Evolutionary conservation across 2,329 filamentous ascomycete genomes (phyloP).

Genomic region (Exutisphaerella laricina): DNA sequence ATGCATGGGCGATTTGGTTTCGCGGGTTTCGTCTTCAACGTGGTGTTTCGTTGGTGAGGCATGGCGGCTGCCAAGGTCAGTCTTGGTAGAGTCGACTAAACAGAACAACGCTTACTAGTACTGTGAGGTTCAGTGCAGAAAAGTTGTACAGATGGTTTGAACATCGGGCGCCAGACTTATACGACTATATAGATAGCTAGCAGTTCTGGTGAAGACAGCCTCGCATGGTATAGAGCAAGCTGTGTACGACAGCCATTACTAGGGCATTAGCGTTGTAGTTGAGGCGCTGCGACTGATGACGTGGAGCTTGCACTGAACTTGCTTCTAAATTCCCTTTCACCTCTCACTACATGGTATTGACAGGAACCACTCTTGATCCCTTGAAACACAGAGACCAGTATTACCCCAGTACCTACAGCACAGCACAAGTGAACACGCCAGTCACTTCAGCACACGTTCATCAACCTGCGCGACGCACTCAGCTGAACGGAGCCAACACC

Average conservation of each 20-base stretch:
- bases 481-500: constrained; percentile 4
- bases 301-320: background rate
- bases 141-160: background rate
- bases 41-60: background rate
- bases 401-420: background rate
- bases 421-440: background rate
- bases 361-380: background rate
- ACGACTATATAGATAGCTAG: background rate
- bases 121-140: background rate
- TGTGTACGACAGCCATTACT: no score
- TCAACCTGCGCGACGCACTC: constrained; percentile 1
- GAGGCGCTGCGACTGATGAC: background rate
- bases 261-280: no score
- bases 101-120: no score
- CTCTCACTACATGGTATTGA: no score
- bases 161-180: background rate
- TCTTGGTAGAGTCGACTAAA: no score
- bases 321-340: background rate
- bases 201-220: no score
- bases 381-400: background rate
- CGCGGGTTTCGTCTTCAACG: constrained; percentile 14
- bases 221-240: no score
- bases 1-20: constrained; percentile 21
- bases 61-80: constrained; percentile 1
- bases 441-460: background rate